phyloP scores from a whole-genome alignment of 345 rosid species.

The Corchorus olitorius region DNA sequence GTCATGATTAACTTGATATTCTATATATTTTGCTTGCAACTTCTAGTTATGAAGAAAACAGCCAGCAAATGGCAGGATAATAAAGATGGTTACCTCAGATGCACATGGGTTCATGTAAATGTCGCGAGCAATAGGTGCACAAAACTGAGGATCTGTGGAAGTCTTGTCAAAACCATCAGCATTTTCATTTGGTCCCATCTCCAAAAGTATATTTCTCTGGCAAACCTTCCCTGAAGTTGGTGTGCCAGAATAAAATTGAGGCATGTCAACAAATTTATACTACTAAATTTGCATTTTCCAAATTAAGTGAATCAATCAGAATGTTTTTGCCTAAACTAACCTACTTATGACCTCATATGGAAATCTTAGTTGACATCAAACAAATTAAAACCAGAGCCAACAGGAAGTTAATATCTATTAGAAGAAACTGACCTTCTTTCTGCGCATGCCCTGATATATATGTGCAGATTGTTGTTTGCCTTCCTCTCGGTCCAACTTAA shows the following conservation, averaged over 20 bases:
- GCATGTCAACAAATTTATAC: neutral
- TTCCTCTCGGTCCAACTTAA: neutral
- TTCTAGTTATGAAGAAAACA: neutral
- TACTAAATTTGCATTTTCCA: neutral
- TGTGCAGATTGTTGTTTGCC: conserved; percentile 7
- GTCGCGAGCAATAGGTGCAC: conserved; percentile 37
- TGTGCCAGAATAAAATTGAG: neutral
- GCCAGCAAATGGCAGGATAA: neutral
- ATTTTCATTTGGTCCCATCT: conserved; percentile 22
- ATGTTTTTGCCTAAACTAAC: conserved; percentile 9
- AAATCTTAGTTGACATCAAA: conserved; percentile 2
- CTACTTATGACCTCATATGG: conserved; percentile 27
- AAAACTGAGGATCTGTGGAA: conserved; percentile 40
- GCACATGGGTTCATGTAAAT: conserved; percentile 37
- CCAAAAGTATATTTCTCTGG: conserved; percentile 15
- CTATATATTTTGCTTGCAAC: too few relatives aligned
- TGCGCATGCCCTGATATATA: neutral
- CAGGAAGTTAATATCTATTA: neutral
- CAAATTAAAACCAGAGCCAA: neutral
- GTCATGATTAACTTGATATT: too few relatives aligned
- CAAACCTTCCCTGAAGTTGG: conserved; percentile 18
- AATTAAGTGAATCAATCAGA: neutral
- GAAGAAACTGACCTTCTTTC: conserved; percentile 13
- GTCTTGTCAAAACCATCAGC: conserved; percentile 26
- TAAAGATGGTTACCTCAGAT: conserved; percentile 31